Percentiles rank a stretch among this genome's conserved stretches.
Conservation (phyloP, 1,284 basidiomycete genomes). For the Leccinum pachyderme region DNA sequence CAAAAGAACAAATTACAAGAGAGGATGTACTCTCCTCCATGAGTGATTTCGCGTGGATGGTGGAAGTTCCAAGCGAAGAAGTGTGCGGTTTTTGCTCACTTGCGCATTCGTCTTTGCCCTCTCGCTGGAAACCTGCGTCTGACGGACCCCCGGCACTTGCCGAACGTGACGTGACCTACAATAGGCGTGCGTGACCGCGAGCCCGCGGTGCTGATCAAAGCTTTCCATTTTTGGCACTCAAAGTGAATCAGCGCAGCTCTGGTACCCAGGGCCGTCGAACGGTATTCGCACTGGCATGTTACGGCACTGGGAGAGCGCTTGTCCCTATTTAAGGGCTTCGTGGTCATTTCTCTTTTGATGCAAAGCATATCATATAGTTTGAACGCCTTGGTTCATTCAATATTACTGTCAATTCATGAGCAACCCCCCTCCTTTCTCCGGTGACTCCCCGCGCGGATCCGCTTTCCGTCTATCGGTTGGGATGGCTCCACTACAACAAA, state of each 20-base stretch:
- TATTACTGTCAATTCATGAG: constrained; percentile 21
- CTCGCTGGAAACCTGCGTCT: constrained; percentile 21
- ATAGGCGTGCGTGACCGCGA: constrained; percentile 23
- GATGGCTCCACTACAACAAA: background rate
- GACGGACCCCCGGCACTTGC: constrained; percentile 24
- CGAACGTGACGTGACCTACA: constrained; percentile 22
- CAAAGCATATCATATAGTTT: constrained; percentile 1
- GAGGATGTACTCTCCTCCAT: constrained; percentile 9
- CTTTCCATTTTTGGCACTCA: constrained; percentile 21
- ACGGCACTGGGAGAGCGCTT: constrained; percentile 16
- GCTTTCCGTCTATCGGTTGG: background rate
- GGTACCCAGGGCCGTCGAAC: too few relatives aligned
- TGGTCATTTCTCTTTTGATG: background rate
- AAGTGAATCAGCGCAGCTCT: constrained; percentile 1
- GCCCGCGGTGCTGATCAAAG: constrained; percentile 19
- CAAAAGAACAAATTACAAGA: constrained; percentile 5
- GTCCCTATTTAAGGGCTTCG: constrained; percentile 15
- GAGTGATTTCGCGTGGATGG: constrained; percentile 21
- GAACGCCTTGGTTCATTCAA: background rate
- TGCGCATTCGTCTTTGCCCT: constrained; percentile 19
- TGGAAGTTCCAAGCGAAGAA: constrained; percentile 36
- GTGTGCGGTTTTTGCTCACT: constrained; percentile 21
- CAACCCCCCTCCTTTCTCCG: constrained; percentile 3
- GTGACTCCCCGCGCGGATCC: constrained; percentile 23
- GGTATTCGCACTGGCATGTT: constrained; percentile 2